A percentile compares a stretch with the other conserved stretches of the same genome.
These are phyloP conservation scores for Nakazawaea anatomiae DNA, from an alignment of 805 yeast species.

Conservation along the genomic window DNA sequence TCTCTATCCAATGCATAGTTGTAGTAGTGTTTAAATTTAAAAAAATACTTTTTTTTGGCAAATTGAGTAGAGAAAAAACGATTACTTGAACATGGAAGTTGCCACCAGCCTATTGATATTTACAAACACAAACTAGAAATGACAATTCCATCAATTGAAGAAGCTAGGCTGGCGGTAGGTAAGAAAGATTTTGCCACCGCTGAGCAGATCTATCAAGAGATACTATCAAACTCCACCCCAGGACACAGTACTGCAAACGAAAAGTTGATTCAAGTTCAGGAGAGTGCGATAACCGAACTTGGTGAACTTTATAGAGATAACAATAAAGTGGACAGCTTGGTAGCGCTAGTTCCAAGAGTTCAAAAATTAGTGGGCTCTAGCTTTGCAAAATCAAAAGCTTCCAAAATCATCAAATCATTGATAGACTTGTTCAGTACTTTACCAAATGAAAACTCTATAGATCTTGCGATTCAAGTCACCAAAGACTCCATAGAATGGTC, in stretches of 20 bases:
- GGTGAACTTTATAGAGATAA: constrained; percentile 62
- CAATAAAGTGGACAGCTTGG: constrained; percentile 44
- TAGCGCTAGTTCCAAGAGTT: constrained; percentile 58
- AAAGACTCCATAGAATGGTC: constrained; percentile 88
- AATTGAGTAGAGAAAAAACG: too few relatives aligned
- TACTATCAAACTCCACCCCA: constrained; percentile 27
- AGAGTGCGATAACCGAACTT: constrained; percentile 65
- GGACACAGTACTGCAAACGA: constrained; percentile 23
- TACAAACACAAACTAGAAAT: constrained; percentile 11
- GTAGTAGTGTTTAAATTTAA: background rate
- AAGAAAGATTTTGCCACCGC: constrained; percentile 49
- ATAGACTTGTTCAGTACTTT: constrained; percentile 71
- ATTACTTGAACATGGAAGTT: background rate
- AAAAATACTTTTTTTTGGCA: background rate
- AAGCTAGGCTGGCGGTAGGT: constrained; percentile 55
- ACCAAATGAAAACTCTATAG: constrained; percentile 40
- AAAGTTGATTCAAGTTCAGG: constrained; percentile 47
- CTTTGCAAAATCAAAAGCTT: constrained; percentile 91
- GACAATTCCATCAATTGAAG: constrained; percentile 35
- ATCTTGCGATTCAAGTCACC: constrained; percentile 67
- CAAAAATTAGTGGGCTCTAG: constrained; percentile 59
- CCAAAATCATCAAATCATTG: constrained; percentile 78
- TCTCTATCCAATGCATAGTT: too few relatives aligned
- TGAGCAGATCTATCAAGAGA: constrained; percentile 49
- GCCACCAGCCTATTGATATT: background rate